Percentiles rank a stretch among this genome's conserved stretches.
These are phyloP conservation scores for Suhomyces sp. DNA, from an alignment of 805 yeast species.

Conservation along the genomic window DNA sequence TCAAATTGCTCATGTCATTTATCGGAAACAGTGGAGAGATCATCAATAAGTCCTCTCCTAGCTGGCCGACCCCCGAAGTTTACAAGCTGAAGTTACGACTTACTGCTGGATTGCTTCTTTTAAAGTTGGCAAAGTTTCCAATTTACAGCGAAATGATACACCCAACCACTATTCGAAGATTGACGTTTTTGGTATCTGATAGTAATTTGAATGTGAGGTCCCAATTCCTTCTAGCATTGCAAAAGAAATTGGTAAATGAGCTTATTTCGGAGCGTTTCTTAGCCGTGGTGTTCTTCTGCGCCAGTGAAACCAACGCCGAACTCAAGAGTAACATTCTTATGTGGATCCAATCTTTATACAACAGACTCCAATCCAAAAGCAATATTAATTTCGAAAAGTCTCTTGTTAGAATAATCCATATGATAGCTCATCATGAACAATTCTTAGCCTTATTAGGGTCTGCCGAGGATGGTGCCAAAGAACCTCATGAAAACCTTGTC, in stretches of 20 bases:
- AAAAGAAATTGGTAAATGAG: constrained; percentile 49
- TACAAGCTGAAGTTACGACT: constrained; percentile 63
- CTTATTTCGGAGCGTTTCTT: constrained; percentile 62
- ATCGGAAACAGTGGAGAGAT: constrained; percentile 80
- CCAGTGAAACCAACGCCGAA: constrained; percentile 64
- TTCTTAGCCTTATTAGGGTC: constrained; percentile 40
- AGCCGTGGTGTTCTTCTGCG: constrained; percentile 67
- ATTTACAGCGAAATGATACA: constrained; percentile 50
- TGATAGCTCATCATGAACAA: constrained; percentile 73
- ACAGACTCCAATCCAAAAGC: constrained; percentile 27
- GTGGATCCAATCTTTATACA: constrained; percentile 68
- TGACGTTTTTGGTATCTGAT: constrained; percentile 66
- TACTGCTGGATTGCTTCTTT: constrained; percentile 60
- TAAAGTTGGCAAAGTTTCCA: constrained; percentile 61
- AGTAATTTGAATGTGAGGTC: constrained; percentile 55
- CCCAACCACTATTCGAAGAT: constrained; percentile 48
- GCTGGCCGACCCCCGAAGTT: constrained; percentile 59
- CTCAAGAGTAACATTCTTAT: constrained; percentile 53
- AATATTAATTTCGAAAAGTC: constrained; percentile 61
- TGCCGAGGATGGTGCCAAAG: constrained; percentile 12
- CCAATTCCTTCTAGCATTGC: constrained; percentile 47
- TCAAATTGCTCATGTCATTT: constrained; percentile 63
- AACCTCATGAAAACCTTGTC: constrained; percentile 18
- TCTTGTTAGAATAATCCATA: constrained; percentile 63
- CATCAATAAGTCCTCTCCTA: constrained; percentile 40